Evolutionary conservation across 164 flowering plant genomes (phyloP).

Genomic region (Liquidambar formosana): DNA sequence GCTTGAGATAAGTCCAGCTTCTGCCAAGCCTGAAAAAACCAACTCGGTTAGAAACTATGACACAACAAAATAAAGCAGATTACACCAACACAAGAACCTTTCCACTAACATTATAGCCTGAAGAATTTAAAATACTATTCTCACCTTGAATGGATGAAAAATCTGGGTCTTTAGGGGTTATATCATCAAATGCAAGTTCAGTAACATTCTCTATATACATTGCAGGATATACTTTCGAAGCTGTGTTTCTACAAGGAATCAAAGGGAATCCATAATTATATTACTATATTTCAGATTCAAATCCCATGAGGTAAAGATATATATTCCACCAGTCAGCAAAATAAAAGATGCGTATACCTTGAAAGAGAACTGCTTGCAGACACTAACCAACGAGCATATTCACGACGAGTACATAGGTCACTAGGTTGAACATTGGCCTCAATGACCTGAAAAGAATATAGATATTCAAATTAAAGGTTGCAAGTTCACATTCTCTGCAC

Average conservation of each 20-base stretch:
- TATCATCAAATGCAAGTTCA: conserved; percentile 97
- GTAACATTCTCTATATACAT: conserved; percentile 94
- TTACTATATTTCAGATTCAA: too few relatives aligned
- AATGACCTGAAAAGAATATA: conserved; percentile 60
- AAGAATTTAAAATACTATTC: conserved; percentile 3
- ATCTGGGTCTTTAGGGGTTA: conserved; percentile 92
- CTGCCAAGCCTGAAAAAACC: conserved; percentile 80
- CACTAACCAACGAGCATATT: conserved; percentile 97
- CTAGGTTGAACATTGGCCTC: conserved; percentile 79
- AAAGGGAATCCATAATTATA: conserved; percentile 1
- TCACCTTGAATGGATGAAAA: conserved; percentile 93
- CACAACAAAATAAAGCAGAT: conserved; percentile 1
- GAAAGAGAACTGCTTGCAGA: conserved; percentile 87
- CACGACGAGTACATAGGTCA: conserved; percentile 93
- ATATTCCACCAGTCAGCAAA: neutral
- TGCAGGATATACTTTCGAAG: conserved; percentile 96
- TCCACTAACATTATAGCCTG: neutral
- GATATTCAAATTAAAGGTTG: conserved; percentile 1
- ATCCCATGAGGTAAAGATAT: too few relatives aligned
- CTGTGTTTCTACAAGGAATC: conserved; percentile 51
- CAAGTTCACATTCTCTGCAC: neutral
- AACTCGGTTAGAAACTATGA: conserved; percentile 4
- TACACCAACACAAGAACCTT: neutral
- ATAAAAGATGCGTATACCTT: conserved; percentile 46
- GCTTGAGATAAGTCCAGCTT: conserved; percentile 97